Conservation (phyloP, 23 red algal species). For the Gracilariopsis chorda region DNA sequence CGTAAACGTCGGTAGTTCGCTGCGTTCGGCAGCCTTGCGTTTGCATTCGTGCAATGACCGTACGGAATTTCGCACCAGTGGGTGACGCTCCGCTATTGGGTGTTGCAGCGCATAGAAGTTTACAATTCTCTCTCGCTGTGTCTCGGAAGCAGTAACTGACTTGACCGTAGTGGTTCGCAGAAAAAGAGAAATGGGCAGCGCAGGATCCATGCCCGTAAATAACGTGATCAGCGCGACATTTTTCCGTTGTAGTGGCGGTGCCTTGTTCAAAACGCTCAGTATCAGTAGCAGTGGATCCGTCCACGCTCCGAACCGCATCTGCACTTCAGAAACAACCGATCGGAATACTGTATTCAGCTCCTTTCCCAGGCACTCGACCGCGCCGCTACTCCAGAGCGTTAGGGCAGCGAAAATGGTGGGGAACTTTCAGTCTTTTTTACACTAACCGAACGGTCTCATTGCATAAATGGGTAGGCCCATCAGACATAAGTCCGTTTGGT, state of each 20-base stretch:
- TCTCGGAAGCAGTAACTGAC: background rate
- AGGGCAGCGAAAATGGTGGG: constrained; percentile 1
- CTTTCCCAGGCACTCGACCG: background rate
- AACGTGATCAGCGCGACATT: background rate
- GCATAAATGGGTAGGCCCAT: background rate
- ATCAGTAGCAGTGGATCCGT: background rate
- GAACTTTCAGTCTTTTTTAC: background rate
- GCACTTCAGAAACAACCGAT: background rate
- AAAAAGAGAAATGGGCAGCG: background rate
- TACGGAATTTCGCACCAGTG: background rate
- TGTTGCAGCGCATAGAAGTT: background rate
- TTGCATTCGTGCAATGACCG: background rate
- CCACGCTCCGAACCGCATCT: background rate
- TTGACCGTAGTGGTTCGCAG: background rate
- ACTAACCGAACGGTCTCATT: background rate
- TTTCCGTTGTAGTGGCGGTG: background rate
- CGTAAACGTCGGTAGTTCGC: background rate
- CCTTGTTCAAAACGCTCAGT: background rate
- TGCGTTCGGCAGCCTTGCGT: background rate
- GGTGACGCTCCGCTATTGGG: background rate
- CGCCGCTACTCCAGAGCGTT: constrained; percentile 7
- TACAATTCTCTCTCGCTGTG: background rate
- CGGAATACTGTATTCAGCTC: background rate
- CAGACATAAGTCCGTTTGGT: background rate
- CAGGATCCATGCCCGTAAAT: background rate